Conservation (phyloP, 1,139 yeast genomes). For the Arxiozyma telluris region DNA sequence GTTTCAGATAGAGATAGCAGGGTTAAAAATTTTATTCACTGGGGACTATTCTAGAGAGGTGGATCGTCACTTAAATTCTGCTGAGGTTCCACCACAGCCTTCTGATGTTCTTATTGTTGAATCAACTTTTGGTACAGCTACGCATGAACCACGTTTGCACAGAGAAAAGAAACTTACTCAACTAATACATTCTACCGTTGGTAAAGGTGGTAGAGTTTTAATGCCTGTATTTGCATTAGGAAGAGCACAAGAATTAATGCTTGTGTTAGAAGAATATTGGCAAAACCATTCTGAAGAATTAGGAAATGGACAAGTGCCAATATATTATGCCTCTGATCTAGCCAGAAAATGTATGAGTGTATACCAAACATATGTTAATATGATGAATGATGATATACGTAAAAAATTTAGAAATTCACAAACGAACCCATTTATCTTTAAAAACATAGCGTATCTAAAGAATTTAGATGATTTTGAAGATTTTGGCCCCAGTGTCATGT, state of each 20-base stretch:
- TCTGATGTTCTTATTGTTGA: constrained; percentile 92
- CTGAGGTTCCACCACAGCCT: constrained; percentile 82
- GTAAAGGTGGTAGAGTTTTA: constrained; percentile 85
- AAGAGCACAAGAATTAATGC: constrained; percentile 84
- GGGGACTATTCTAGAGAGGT: constrained; percentile 96
- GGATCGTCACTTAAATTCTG: constrained; percentile 89
- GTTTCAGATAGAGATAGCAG: constrained; percentile 93
- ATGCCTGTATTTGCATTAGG: constrained; percentile 96
- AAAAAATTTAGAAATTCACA: constrained; percentile 67
- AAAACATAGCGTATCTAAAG: constrained; percentile 71
- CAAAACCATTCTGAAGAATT: constrained; percentile 63
- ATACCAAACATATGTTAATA: constrained; percentile 89
- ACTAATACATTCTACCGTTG: constrained; percentile 72
- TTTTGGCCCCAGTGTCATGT: constrained; percentile 89
- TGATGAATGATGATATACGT: constrained; percentile 91
- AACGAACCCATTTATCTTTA: constrained; percentile 83
- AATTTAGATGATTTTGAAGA: constrained; percentile 82
- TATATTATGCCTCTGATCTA: constrained; percentile 83
- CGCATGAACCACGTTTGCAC: constrained; percentile 83
- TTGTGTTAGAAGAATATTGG: constrained; percentile 95
- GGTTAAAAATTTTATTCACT: constrained; percentile 77
- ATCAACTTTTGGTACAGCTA: constrained; percentile 96
- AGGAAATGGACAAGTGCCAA: constrained; percentile 61
- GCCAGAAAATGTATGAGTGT: constrained; percentile 97
- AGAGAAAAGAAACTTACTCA: constrained; percentile 76